Evolutionary conservation across 495 filamentous ascomycete species (phyloP).

Genomic region (Neohortaea acidophila): DNA sequence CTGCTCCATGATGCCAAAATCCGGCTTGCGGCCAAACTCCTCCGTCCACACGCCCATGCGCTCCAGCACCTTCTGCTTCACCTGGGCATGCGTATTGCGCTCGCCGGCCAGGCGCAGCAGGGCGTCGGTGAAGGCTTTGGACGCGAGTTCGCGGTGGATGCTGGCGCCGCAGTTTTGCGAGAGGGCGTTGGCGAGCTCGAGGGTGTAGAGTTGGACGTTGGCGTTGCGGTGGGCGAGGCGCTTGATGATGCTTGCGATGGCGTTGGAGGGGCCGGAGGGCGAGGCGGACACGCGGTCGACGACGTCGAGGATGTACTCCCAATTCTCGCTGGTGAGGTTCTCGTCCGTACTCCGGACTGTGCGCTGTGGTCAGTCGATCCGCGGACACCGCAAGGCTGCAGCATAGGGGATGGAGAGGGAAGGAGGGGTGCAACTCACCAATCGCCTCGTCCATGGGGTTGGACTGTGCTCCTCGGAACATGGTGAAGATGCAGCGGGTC

Average conservation of each 20-base stretch:
- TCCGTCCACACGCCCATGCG: conserved; percentile 91
- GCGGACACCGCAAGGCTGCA: neutral
- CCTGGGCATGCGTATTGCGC: conserved; percentile 85
- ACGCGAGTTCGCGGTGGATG: conserved; percentile 87
- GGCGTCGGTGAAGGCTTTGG: conserved; percentile 90
- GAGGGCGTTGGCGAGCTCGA: conserved; percentile 90
- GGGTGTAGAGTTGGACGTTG: conserved; percentile 96
- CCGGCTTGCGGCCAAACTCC: conserved; percentile 81
- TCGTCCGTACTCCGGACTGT: conserved; percentile 96
- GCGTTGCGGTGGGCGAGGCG: conserved; percentile 91
- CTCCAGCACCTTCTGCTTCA: conserved; percentile 93
- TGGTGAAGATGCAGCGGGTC: conserved; percentile 24
- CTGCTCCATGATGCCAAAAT: conserved; percentile 95
- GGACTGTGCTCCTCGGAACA: conserved; percentile 70
- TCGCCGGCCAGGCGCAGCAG: conserved; percentile 80
- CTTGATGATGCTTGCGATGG: conserved; percentile 87
- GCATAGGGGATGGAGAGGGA: neutral
- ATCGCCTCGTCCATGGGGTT: conserved; percentile 71
- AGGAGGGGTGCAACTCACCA: conserved; percentile 34
- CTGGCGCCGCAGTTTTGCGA: conserved; percentile 85
- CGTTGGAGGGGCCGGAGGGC: conserved; percentile 73
- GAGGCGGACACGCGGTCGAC: conserved; percentile 72
- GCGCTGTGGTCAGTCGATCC: neutral
- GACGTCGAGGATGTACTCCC: conserved; percentile 96
- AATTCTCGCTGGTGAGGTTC: conserved; percentile 95